These are phyloP conservation scores for Glaciozyma antarctica DNA, from an alignment of 768 basidiomycete species.

Conservation along the genomic window DNA sequence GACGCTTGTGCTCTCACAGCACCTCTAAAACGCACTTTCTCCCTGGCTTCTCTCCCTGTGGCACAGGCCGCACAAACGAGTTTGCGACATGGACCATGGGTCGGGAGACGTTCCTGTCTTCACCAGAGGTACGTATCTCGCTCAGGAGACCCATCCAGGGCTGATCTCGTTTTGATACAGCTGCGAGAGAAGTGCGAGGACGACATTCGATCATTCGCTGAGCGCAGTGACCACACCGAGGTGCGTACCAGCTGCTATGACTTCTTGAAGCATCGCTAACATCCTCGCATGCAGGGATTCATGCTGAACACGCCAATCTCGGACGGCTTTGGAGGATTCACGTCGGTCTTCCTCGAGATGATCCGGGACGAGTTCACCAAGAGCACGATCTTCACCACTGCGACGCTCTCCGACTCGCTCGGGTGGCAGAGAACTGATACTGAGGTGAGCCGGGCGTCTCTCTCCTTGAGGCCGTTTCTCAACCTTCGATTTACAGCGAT, in stretches of 20 bases:
- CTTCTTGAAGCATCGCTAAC: background rate
- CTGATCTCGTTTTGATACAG: background rate
- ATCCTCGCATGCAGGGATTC: slow-evolving; percentile 13
- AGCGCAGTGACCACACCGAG: slow-evolving; percentile 21
- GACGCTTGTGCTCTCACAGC: background rate
- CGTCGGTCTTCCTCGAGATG: slow-evolving; percentile 16
- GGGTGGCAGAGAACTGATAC: slow-evolving; percentile 18
- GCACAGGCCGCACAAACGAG: slow-evolving; percentile 23
- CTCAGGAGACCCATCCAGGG: background rate
- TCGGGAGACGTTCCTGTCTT: slow-evolving; percentile 9
- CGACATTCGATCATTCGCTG: slow-evolving; percentile 19
- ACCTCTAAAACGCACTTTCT: slow-evolving; percentile 9
- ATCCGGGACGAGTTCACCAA: slow-evolving; percentile 29
- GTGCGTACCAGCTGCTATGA: background rate
- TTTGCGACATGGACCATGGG: slow-evolving; percentile 27
- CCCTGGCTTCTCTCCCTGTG: slow-evolving; percentile 5
- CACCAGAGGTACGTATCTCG: background rate
- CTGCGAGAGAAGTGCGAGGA: slow-evolving; percentile 20
- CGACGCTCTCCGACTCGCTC: background rate
- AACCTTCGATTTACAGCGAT: slow-evolving; percentile 1
- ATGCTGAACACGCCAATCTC: slow-evolving; percentile 14
- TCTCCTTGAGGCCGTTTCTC: background rate
- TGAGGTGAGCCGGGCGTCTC: slow-evolving; percentile 4
- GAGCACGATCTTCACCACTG: slow-evolving; percentile 12
- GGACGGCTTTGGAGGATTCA: slow-evolving; percentile 22